phyloP scores from a whole-genome alignment of 2,329 filamentous ascomycete species.

The Orbilia javanica region DNA sequence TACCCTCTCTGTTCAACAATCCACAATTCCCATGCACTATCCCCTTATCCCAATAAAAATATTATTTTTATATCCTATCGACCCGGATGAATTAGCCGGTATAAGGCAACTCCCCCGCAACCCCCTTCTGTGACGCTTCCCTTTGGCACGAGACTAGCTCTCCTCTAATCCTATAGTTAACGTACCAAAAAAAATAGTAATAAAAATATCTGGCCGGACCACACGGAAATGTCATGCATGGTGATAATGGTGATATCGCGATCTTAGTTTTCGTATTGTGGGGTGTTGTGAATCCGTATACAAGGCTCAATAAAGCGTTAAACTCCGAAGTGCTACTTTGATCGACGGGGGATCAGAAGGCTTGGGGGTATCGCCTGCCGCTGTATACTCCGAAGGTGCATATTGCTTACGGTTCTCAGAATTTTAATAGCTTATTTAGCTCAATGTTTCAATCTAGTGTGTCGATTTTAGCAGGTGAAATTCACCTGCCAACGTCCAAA shows the following conservation, averaged over 20 bases:
- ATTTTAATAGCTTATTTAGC: neutral
- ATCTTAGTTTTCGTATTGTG: neutral
- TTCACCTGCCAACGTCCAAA: no score
- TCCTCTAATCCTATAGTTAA: neutral
- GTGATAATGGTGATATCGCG: neutral
- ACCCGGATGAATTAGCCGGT: conserved; percentile 12
- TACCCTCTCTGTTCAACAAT: neutral
- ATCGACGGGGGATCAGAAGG: neutral
- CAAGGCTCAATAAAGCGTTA: neutral
- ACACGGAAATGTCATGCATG: neutral
- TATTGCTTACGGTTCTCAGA: no score
- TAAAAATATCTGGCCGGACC: neutral
- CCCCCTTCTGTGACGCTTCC: neutral
- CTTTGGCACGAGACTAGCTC: neutral
- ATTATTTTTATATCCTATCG: conserved; percentile 5
- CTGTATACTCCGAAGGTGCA: neutral
- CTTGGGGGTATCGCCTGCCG: neutral
- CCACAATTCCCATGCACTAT: neutral
- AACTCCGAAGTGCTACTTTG: neutral
- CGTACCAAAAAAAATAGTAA: neutral
- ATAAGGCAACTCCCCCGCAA: conserved; percentile 38
- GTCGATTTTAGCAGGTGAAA: no score
- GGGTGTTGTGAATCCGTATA: neutral
- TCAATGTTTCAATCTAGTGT: no score
- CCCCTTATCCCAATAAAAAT: neutral